phyloP scores from a whole-genome alignment of 2,329 filamentous ascomycete species.

The Chlorencoelia australis region DNA sequence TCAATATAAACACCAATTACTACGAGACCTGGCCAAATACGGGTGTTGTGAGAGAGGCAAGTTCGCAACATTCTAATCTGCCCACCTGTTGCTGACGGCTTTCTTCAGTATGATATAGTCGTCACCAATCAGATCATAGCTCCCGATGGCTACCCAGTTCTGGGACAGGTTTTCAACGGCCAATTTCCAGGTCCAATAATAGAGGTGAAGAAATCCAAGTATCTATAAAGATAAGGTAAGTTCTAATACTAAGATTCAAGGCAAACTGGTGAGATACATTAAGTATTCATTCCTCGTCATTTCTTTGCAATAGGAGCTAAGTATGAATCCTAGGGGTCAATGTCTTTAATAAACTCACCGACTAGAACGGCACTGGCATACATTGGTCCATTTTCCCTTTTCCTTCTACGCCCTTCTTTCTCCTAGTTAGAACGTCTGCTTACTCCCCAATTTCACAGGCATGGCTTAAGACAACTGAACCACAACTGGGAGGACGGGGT shows the following conservation, averaged over 20 bases:
- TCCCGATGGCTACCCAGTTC: slow-evolving; percentile 32
- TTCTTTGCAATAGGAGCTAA: slow-evolving; percentile 38
- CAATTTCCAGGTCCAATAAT: slow-evolving; percentile 23
- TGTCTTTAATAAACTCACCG: slow-evolving; percentile 21
- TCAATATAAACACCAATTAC: background rate
- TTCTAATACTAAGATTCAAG: background rate
- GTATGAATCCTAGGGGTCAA: slow-evolving; percentile 26
- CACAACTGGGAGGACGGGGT: slow-evolving; percentile 35
- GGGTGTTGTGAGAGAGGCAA: background rate
- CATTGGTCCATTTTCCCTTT: too few relatives aligned
- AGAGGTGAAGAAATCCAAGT: slow-evolving; percentile 20
- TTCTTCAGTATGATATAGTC: slow-evolving; percentile 2
- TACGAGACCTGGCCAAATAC: background rate
- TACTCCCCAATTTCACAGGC: too few relatives aligned
- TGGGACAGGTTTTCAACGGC: slow-evolving; percentile 37
- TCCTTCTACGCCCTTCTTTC: too few relatives aligned
- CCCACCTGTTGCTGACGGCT: background rate
- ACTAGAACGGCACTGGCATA: slow-evolving; percentile 28
- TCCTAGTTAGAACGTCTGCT: too few relatives aligned
- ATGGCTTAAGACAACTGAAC: slow-evolving; percentile 37
- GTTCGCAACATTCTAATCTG: background rate
- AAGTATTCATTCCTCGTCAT: slow-evolving; percentile 56
- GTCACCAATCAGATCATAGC: slow-evolving; percentile 8
- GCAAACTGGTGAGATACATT: slow-evolving; percentile 28
- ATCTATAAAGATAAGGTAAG: background rate